Evolutionary conservation across 2,329 filamentous ascomycete species (phyloP), one percentile per base, ranked within the genome.

Genomic region (Colletotrichum sp.): DNA sequence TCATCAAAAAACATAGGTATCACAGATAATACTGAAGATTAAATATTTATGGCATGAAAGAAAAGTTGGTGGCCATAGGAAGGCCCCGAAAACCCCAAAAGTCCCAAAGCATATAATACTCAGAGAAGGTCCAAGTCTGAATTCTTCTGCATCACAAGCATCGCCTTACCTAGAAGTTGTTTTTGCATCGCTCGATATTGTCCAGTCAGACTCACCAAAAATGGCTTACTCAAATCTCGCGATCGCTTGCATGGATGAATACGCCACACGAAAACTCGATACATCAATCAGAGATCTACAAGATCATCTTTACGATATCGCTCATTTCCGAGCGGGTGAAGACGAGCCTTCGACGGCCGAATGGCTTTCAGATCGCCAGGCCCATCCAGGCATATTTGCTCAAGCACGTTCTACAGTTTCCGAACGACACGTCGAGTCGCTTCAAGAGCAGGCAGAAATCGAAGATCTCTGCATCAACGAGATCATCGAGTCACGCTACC

Each of bases 61-160:
- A 22, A 22, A 22, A 0, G 1, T 13, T 22, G 44, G n/a, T 22
- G 0, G n/a, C 44, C n/a, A 22, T 22, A 0, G 0, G 18, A 12
- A 48, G 18, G 1, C n/a, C 18, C n/a, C 13, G 44, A 52, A 52
- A 22, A 12, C 6, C 1, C 44, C 44, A 48, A 52, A 52, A 22
- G 44, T 13, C n/a, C 1, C 10, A 52, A 52, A 52, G 44, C n/a
- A 52, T 52, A 52, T 52, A 52, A 8, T 5, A 52, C 44, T 22
- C 8, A 22, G n/a, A 22, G n/a, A 52, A 22, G 4, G 6, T 22
- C 44, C 44, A 52, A 22, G n/a, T 22, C 44, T 10, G 12, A 0
- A 52, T 13, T n/a, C n/a, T 52, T 13, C 44, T 8, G 44, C 44
- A 52, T 52, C n/a, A 52, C 44, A 52, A 52, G n/a, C 44, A 8